Conservation (phyloP, 2,329 filamentous ascomycete species). For the Tolypocladium capitatum region DNA sequence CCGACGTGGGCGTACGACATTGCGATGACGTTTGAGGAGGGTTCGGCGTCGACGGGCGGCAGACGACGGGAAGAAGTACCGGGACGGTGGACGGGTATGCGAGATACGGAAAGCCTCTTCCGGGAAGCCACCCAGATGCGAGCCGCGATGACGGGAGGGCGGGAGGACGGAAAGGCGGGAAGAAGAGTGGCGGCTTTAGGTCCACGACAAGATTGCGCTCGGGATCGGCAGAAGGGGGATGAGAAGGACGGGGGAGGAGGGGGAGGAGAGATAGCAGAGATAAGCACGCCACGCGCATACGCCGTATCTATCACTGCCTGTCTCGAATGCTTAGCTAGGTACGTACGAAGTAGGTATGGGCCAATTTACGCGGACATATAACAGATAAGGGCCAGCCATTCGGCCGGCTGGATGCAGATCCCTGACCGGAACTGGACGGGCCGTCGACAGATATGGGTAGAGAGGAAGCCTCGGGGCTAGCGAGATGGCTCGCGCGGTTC, state of each 20-base stretch:
- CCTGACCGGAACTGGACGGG: neutral
- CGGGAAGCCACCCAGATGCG: neutral
- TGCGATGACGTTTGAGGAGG: constrained; percentile 2
- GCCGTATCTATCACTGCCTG: too few species aligned
- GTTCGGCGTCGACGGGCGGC: constrained; percentile 1
- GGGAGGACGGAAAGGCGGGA: neutral
- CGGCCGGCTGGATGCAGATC: neutral
- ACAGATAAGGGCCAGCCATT: neutral
- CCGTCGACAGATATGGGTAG: neutral
- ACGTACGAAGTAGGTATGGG: too few species aligned
- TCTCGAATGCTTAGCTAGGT: too few species aligned
- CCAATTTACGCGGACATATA: too few species aligned
- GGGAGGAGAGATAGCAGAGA: neutral
- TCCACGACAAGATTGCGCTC: neutral
- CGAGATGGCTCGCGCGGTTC: too few species aligned
- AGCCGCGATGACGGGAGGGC: neutral
- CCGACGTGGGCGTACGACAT: constrained; percentile 51
- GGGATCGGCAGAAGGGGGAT: neutral
- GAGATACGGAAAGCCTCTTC: neutral
- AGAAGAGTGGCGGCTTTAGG: neutral
- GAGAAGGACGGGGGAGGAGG: neutral
- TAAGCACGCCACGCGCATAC: neutral
- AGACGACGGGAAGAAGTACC: neutral
- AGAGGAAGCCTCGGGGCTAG: neutral
- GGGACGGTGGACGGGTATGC: neutral